phyloP scores from a whole-genome alignment of 2,329 filamentous ascomycete genomes.

The Arthrinium phaeospermum region DNA sequence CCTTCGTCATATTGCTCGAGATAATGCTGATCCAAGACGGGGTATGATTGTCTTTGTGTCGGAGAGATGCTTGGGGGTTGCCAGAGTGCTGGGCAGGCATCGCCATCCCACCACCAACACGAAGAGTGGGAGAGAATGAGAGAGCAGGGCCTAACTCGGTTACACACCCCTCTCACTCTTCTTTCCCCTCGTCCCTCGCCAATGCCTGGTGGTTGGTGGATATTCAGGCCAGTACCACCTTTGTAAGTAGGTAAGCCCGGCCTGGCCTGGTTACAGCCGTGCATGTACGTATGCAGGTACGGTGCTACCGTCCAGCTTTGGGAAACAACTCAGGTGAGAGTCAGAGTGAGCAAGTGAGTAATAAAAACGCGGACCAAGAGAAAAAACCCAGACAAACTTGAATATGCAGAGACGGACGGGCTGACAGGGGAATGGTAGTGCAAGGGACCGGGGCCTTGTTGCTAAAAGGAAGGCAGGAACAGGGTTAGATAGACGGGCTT shows the following conservation, averaged over 20 bases:
- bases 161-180: not conserved
- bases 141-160: not conserved
- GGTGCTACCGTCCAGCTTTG: not conserved
- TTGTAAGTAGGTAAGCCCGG: not conserved
- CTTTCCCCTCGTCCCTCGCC: not conserved
- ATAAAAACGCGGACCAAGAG: not conserved
- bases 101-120: not conserved
- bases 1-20: not conserved
- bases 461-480: not conserved
- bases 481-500: not conserved
- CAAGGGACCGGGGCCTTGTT: not conserved
- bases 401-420: constrained; percentile 1
- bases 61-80: not conserved
- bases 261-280: constrained; percentile 2
- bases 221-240: not conserved
- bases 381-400: not conserved
- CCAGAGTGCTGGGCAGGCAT: not conserved
- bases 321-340: constrained; percentile 9
- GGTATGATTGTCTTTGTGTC: not conserved
- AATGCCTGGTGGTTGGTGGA: not conserved
- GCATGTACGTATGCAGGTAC: constrained; percentile 14
- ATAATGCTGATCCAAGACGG: not conserved
- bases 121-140: not conserved
- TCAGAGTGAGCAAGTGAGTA: not conserved
- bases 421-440: not conserved